Conservation (phyloP, 163 green algal species). For the Prototheca stagnorum region DNA sequence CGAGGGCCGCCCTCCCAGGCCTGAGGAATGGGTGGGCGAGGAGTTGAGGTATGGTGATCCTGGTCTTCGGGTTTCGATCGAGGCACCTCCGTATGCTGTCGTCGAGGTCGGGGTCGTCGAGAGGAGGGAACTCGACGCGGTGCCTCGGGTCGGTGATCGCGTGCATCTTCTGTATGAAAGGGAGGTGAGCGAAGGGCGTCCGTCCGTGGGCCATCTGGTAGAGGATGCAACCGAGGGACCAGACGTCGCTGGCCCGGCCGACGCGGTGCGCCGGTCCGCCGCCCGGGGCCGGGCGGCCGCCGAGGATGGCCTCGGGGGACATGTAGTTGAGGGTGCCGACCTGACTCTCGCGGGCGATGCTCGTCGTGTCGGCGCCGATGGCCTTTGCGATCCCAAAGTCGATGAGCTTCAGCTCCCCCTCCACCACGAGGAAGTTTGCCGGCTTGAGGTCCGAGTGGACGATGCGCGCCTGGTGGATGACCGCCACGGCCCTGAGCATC, state of each 20-base stretch:
- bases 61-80: constrained; percentile 55
- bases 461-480: constrained; percentile 70
- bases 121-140: constrained; percentile 45
- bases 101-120: constrained; percentile 47
- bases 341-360: constrained; percentile 69
- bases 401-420: constrained; percentile 90
- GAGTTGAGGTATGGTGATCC: constrained; percentile 78
- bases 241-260: constrained; percentile 79
- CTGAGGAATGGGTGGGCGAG: constrained; percentile 76
- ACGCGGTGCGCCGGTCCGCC: constrained; percentile 61
- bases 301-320: constrained; percentile 85
- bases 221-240: constrained; percentile 93
- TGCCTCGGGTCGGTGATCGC: constrained; percentile 77
- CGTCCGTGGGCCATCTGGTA: constrained; percentile 91
- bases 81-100: constrained; percentile 74
- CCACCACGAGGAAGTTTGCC: constrained; percentile 84
- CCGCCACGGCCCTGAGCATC: constrained; percentile 75
- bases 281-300: constrained; percentile 53
- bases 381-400: constrained; percentile 96
- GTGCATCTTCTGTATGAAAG: constrained; percentile 91
- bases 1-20: constrained; percentile 19
- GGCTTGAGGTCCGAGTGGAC: constrained; percentile 88
- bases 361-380: constrained; percentile 81
- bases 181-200: constrained; percentile 63
- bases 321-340: constrained; percentile 98